These are phyloP conservation scores for Xanthoconium separans DNA, from an alignment of 1,284 basidiomycete genomes.

Conservation along the genomic window DNA sequence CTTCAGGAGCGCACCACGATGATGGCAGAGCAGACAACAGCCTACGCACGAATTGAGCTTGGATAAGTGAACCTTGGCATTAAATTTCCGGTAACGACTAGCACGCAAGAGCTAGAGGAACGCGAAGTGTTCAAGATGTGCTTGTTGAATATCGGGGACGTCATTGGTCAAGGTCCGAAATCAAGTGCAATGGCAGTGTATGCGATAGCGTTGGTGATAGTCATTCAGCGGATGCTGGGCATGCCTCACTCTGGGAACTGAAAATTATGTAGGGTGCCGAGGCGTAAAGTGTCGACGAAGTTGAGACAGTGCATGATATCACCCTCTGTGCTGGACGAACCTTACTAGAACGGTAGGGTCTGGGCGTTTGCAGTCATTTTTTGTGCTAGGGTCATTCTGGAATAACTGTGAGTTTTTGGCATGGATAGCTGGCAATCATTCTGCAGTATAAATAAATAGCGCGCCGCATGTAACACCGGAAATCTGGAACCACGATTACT, in stretches of 20 bases:
- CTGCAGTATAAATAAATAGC: too few species aligned
- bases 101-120: constrained; percentile 68
- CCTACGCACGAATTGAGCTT: constrained; percentile 75
- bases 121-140: constrained; percentile 80
- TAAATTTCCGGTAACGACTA: constrained; percentile 76
- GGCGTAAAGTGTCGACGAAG: too few species aligned
- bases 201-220: constrained; percentile 78
- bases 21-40: constrained; percentile 81
- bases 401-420: too few species aligned
- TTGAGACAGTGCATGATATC: too few species aligned
- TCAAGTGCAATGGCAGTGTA: constrained; percentile 86
- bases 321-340: too few species aligned
- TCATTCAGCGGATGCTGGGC: constrained; percentile 26
- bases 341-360: too few species aligned
- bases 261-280: too few species aligned
- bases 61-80: constrained; percentile 63
- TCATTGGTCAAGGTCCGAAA: constrained; percentile 86
- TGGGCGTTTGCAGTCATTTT: too few species aligned
- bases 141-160: constrained; percentile 68
- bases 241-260: constrained; percentile 67
- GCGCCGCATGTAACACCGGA: too few species aligned
- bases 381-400: too few species aligned
- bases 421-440: too few species aligned
- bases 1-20: constrained; percentile 63
- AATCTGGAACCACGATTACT: too few species aligned